Base-by-base conservation (phyloP, 2,329 filamentous ascomycete genomes). In the Simplicillium sp. region DNA sequence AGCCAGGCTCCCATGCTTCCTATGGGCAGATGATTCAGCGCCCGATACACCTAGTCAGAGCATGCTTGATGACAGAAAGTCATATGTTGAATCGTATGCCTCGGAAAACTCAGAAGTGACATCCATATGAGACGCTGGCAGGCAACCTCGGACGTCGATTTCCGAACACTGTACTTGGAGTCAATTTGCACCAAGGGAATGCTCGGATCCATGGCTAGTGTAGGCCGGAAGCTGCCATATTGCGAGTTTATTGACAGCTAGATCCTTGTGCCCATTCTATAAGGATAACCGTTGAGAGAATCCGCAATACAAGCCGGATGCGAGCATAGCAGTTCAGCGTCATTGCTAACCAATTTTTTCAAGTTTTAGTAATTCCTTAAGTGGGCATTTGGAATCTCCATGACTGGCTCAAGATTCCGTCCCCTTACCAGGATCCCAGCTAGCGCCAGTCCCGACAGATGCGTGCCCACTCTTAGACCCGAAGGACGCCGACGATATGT, bases 171-270 rank as follows among this genome's bases (percentile, higher is more conserved):
- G 18, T 41, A 41, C 29, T 14, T 41, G 13, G 39, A 37, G 34
- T 36, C 33, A 11, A 36, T 37, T 14, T 41, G n/a, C 2, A 41
- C 33, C 28, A 41, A 36, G 25, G 34, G 39, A 13, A 41, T 37
- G 39, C 39, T 41, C 12, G 39, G 33, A 32, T 41, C 39, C 11
- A 41, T 41, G 39, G 39, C 39, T 29, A 41, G 39, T 31, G 33
- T 41, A 37, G 28, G 12, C 16, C 36, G 33, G 39, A 41, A 41
- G 39, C 34, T 32, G 34, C 29, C 39, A 3, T 41, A 41, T 25
- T 41, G 25, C 34, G 25, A 32, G 11, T 29, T 41, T 29, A 33
- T 33, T 42, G 44, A 51, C n/a, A n/a, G n/a, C n/a, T n/a, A n/a
- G n/a, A n/a, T n/a, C n/a, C n/a, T n/a, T n/a, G n/a, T n/a, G n/a